phyloP scores from a whole-genome alignment of 805 yeast genomes.

The Candida oleophila region DNA sequence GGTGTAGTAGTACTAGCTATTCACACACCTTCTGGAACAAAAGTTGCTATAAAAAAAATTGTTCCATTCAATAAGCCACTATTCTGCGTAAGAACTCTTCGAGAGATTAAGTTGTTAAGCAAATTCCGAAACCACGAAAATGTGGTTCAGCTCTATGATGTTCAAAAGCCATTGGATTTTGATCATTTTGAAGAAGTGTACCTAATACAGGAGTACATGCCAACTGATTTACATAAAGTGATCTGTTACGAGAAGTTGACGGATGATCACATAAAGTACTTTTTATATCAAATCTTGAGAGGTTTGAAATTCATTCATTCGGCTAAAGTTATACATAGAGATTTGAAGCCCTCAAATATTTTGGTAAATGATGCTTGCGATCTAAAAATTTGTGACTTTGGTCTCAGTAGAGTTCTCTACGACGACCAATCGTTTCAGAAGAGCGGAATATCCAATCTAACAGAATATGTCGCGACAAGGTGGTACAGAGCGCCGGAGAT shows the following conservation, averaged over 20 bases:
- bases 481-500: slow-evolving; percentile 88
- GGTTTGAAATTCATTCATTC: slow-evolving; percentile 72
- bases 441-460: slow-evolving; percentile 47
- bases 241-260: slow-evolving; percentile 55
- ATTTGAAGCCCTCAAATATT: slow-evolving; percentile 72
- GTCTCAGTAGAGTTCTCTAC: slow-evolving; percentile 57
- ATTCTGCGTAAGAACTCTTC: slow-evolving; percentile 65
- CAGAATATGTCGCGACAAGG: slow-evolving; percentile 81
- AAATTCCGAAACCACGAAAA: slow-evolving; percentile 68
- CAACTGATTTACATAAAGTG: slow-evolving; percentile 65
- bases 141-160: slow-evolving; percentile 63
- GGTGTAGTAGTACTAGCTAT: slow-evolving; percentile 74
- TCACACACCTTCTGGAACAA: slow-evolving; percentile 57
- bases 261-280: slow-evolving; percentile 69
- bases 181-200: slow-evolving; percentile 71
- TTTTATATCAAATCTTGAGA: slow-evolving; percentile 66
- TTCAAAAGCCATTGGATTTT: slow-evolving; percentile 59
- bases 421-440: slow-evolving; percentile 35
- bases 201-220: slow-evolving; percentile 76
- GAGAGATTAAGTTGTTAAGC: slow-evolving; percentile 66
- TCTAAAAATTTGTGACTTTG: slow-evolving; percentile 77
- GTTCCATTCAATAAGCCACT: slow-evolving; percentile 66
- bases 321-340: slow-evolving; percentile 74
- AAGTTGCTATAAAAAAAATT: slow-evolving; percentile 77
- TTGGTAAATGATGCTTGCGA: slow-evolving; percentile 70